Evolutionary conservation across 1,284 basidiomycete genomes (phyloP).

Genomic region (Rhodotorula sp.): DNA sequence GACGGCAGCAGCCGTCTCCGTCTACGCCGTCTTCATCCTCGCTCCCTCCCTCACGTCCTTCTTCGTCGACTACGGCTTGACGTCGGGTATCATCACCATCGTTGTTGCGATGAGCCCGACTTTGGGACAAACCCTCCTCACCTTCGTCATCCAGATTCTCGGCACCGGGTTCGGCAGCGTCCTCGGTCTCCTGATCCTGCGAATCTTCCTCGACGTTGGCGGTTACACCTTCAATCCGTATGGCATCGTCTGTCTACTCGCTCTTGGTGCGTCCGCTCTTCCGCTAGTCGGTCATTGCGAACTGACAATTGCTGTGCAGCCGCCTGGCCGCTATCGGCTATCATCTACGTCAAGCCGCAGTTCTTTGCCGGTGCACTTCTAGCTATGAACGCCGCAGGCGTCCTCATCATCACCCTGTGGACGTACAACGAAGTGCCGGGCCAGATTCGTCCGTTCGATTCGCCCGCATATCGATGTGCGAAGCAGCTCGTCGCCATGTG

Average conservation of each 20-base stretch:
- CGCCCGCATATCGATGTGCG: slow-evolving; percentile 44
- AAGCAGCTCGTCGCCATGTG: slow-evolving; percentile 45
- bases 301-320: background rate
- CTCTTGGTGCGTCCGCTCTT: background rate
- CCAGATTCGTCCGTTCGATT: slow-evolving; percentile 15
- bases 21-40: slow-evolving; percentile 47
- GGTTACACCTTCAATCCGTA: slow-evolving; percentile 51
- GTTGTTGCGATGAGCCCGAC: slow-evolving; percentile 47
- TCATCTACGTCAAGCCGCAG: slow-evolving; percentile 48
- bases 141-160: slow-evolving; percentile 49
- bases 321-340: background rate
- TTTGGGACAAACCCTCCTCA: slow-evolving; percentile 48
- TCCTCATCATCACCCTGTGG: slow-evolving; percentile 41
- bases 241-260: slow-evolving; percentile 14
- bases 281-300: too few relatives aligned
- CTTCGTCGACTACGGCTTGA: slow-evolving; percentile 50
- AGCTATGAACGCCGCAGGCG: slow-evolving; percentile 48
- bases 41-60: slow-evolving; percentile 41
- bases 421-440: slow-evolving; percentile 15
- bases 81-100: slow-evolving; percentile 50
- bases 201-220: slow-evolving; percentile 49
- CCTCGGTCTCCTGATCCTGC: slow-evolving; percentile 41
- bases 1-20: slow-evolving; percentile 33
- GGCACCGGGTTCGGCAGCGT: slow-evolving; percentile 26
- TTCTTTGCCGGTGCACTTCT: slow-evolving; percentile 46